Evolutionary conservation across 306 rosid species (phyloP), one percentile per base, ranked within the genome.

Genomic region (Sphenostylis stenocarpa): DNA sequence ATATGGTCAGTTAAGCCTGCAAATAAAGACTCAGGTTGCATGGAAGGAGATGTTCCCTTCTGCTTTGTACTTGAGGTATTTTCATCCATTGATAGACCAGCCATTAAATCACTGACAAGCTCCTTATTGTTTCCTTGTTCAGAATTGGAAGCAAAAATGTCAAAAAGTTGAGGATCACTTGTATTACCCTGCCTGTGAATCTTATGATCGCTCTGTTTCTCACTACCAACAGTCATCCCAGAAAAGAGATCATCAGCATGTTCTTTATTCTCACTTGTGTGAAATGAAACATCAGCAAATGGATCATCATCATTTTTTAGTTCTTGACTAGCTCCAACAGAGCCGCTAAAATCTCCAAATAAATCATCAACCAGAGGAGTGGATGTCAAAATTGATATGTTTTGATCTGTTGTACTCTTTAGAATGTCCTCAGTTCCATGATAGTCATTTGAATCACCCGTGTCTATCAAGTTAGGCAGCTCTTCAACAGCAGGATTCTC

Each of bases 241-340:
- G 94, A 89, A 78, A 96, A 96, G 43, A 96, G 84, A 84, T 91
- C 98, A 84, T 86, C 90, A 17, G 85, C 79, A 7, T 80, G 85
- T 68, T 84, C 96, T 82, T 77, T 88, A 62, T 77, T 81, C 51
- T 87, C 97, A 47, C 68, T 76, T 57, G 89, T 55, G 73, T 89
- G 98, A 76, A 96, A 96, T 5, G 90, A 87, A n/a, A 96, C 98
- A 88, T 91, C 99, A 14, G 94, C 93, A 47, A 96, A 96, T 64
- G 98, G 99, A 71, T 95, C 99, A 21, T 91, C 97, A 6, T 88
- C 93, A 61, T 75, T 89, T 77, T 85, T 88, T 17, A 45, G 82
- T 69, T 88, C 93, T 52, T 73, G 80, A 60, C 83, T 73, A 81
- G 85, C 77, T 55, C 58, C 74, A 43, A 62, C 77, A 62, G 87